phyloP scores from a whole-genome alignment of 164 flowering plant species.

The Protea cynaroides region DNA sequence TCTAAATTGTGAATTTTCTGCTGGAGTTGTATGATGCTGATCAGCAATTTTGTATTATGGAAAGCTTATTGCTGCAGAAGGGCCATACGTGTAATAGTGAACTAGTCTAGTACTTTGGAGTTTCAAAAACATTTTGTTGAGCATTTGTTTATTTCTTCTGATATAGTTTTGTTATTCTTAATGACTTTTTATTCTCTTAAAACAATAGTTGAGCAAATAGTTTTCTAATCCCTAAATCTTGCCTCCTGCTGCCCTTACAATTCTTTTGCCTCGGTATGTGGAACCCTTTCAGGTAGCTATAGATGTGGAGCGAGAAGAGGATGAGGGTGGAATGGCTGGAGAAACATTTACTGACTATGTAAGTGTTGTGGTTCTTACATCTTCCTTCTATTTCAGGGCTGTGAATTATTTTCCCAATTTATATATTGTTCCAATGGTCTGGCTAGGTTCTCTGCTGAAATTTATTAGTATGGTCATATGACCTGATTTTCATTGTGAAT shows the following conservation, averaged over 20 bases:
- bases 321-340: conserved; percentile 82
- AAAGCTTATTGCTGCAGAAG: no score
- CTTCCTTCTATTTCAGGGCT: neutral
- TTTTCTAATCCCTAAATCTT: no score
- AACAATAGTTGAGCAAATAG: no score
- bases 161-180: no score
- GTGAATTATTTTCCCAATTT: neutral
- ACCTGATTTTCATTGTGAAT: conserved; percentile 1
- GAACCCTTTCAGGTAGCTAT: conserved; percentile 59
- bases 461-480: neutral
- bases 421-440: neutral
- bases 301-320: conserved; percentile 95
- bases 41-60: no score
- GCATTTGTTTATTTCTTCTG: no score
- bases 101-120: no score
- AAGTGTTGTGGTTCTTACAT: conserved; percentile 18
- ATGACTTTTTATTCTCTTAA: no score
- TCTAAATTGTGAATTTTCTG: no score
- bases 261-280: neutral
- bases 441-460: neutral
- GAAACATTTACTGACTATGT: conserved; percentile 98
- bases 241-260: neutral
- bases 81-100: no score
- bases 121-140: no score
- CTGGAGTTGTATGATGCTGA: no score